Evolutionary conservation across 106 monocot genomes (phyloP), one percentile per base, ranked within the genome.

Genomic region (Acanthochlamys bracteata): DNA sequence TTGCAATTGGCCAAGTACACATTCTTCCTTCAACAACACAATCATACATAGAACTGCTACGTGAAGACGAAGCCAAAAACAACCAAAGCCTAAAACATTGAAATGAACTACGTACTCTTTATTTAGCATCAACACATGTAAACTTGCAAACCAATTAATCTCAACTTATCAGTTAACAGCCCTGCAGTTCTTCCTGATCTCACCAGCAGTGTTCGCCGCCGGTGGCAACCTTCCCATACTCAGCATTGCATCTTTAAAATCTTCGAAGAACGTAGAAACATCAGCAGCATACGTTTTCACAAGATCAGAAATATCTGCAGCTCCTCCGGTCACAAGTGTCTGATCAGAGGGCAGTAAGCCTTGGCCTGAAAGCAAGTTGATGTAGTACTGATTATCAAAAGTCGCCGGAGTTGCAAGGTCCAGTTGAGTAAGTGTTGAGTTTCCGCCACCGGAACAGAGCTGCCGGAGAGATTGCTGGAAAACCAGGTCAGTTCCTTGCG

Each of bases 361-460:
- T 19, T 80, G 55, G 25, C 88, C 89, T 17, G 83, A 80, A 39
- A 93, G 47, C 40, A 93, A 72, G 76, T 93, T 93, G 53, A 76
- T 16, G 86, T 78, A 93, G 83, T 93, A 89, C 64, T 89, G 86
- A 81, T 94, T 94, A 82, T 94, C 93, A 65, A 94, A 94, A 11
- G 86, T 81, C 9, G 75, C 72, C 43, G 93, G 93, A 0, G 93
- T 86, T 9, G 77, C 55, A 3, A 79, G 59, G 60, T 94, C 93
- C 9, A 94, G 89, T 54, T 75, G 71, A 10, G 86, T 77, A 55
- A 88, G 64, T 19, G 79, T 71, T 4, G 63, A 55, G 46, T 80
- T 89, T 11, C 82, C 75, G 42, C 41, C 79, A 42, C 41, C 79
- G 10, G 74, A 40, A 71, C 93, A 93, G 8, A 88, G 80, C 62